Evolutionary conservation across 2,329 filamentous ascomycete species (phyloP).

Genomic region (Orbilia blumenaviensis): DNA sequence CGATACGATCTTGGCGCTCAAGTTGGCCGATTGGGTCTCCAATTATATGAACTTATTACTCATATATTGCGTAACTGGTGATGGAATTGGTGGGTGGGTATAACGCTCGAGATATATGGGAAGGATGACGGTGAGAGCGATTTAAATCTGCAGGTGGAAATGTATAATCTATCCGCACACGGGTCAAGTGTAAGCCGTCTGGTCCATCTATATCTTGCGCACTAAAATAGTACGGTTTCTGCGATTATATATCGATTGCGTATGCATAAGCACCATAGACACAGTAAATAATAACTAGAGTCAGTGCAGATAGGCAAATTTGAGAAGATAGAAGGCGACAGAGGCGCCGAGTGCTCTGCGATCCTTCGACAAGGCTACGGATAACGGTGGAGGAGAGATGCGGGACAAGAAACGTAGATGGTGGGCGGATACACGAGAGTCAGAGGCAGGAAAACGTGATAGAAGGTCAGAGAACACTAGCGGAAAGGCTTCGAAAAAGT

Average conservation of each 20-base stretch:
- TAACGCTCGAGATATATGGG: slow-evolving; percentile 28
- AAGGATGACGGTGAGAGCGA: slow-evolving; percentile 32
- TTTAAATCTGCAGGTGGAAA: slow-evolving; percentile 18
- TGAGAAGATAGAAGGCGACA: slow-evolving; percentile 8
- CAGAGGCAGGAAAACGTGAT: slow-evolving; percentile 23
- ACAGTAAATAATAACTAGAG: not conserved
- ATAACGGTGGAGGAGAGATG: not conserved
- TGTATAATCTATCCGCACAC: slow-evolving; percentile 37
- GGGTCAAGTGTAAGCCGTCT: slow-evolving; percentile 22
- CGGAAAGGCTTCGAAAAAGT: slow-evolving; percentile 31
- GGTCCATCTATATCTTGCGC: slow-evolving; percentile 17
- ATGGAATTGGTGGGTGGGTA: slow-evolving; percentile 5
- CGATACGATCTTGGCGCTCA: slow-evolving; percentile 6
- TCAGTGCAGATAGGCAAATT: not conserved
- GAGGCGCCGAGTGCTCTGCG: slow-evolving; percentile 10
- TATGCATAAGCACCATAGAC: too few relatives aligned
- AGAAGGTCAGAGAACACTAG: slow-evolving; percentile 30
- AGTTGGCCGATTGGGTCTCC: slow-evolving; percentile 1
- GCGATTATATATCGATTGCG: slow-evolving; percentile 15
- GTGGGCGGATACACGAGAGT: slow-evolving; percentile 32
- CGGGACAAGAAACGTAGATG: slow-evolving; percentile 21
- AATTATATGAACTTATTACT: slow-evolving; percentile 20
- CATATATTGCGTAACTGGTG: slow-evolving; percentile 35
- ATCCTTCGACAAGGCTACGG: slow-evolving; percentile 5
- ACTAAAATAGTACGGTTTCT: slow-evolving; percentile 2